Conservation (phyloP, 2,329 filamentous ascomycete species). For the Botrytis porri region DNA sequence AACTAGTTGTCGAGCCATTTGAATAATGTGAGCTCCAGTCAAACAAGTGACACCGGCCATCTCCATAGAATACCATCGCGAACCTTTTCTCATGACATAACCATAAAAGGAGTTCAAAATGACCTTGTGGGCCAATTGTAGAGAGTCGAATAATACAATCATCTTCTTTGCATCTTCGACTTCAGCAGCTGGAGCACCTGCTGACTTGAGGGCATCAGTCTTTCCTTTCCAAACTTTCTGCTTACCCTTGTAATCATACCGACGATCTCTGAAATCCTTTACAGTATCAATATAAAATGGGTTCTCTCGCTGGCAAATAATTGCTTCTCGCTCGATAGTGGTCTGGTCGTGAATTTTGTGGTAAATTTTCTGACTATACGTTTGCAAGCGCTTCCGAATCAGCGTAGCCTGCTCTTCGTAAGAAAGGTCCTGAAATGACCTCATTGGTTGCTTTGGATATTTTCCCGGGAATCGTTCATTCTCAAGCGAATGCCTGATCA, state of each 20-base stretch:
- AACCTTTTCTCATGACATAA: conserved; percentile 99
- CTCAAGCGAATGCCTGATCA: conserved; percentile 88
- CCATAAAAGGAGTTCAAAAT: conserved; percentile 99
- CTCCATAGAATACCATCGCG: conserved; percentile 98
- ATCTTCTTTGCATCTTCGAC: conserved; percentile 97
- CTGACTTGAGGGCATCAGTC: conserved; percentile 78
- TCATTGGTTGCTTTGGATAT: conserved; percentile 63
- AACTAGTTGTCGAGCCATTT: conserved; percentile 89
- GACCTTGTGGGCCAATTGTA: conserved; percentile 97
- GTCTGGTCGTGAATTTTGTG: conserved; percentile 97
- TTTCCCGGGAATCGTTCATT: conserved; percentile 90
- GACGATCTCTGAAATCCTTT: conserved; percentile 89
- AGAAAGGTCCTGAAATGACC: conserved; percentile 77
- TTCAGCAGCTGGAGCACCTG: conserved; percentile 71
- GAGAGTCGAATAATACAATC: conserved; percentile 92
- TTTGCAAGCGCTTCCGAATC: conserved; percentile 81
- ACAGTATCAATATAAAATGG: conserved; percentile 98
- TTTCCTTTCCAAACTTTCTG: conserved; percentile 99
- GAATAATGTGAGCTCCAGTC: conserved; percentile 94
- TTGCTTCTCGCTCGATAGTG: conserved; percentile 89
- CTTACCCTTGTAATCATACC: conserved; percentile 97
- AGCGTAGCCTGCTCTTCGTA: conserved; percentile 77
- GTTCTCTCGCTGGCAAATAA: conserved; percentile 97
- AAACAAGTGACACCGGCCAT: conserved; percentile 99
- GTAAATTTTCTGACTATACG: conserved; percentile 98